Evolutionary conservation across 2,329 filamentous ascomycete species (phyloP), one percentile per base, ranked within the genome.

Genomic region (Hypoxylon sp.): DNA sequence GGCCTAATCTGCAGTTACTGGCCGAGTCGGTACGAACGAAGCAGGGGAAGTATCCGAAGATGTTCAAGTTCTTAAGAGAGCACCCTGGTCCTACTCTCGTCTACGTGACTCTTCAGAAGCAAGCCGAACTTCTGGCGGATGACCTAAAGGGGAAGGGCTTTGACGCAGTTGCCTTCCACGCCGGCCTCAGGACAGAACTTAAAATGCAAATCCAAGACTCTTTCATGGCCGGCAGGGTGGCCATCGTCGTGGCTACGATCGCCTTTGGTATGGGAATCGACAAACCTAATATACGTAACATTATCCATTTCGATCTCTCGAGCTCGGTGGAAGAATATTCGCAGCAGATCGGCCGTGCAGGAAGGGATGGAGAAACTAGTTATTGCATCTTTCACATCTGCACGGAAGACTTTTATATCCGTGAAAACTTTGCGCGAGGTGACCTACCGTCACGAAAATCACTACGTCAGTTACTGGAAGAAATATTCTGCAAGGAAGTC

Each of bases 181-280:
- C 85, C 0, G 85, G 85, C 0, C 81, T 88, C 79, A 79, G 81
- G 22, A 74, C 79, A 0, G 80, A 82, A 0, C 70, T 76, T 1
- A 88, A 87, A 74, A 80, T 76, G 1, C 48, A 78, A 1, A 75
- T 85, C 2, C 87, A 88, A 68, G 85, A 88, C 2, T 77, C 81
- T 8, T 88, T 88, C 60, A 86, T 88, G 84, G 76, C 78, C 0
- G 80, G 78, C 1, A 75, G 80, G 22, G 76, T 84, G 31, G 74
- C 80, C n/a, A 82, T 86, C 26, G 82, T 86, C 11, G 82, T 85
- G 17, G 85, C 86, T 2, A 88, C 86, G 0, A 88, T 88, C 44
- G 87, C 87, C 0, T 88, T 88, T 55, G 87, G 86, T 0, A 88
- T 88, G 86, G 87, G 87, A 0, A 87, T 88, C 17, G 86, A 88